phyloP scores from a whole-genome alignment of 2,329 filamentous ascomycete species.

The Microdochium paspali region DNA sequence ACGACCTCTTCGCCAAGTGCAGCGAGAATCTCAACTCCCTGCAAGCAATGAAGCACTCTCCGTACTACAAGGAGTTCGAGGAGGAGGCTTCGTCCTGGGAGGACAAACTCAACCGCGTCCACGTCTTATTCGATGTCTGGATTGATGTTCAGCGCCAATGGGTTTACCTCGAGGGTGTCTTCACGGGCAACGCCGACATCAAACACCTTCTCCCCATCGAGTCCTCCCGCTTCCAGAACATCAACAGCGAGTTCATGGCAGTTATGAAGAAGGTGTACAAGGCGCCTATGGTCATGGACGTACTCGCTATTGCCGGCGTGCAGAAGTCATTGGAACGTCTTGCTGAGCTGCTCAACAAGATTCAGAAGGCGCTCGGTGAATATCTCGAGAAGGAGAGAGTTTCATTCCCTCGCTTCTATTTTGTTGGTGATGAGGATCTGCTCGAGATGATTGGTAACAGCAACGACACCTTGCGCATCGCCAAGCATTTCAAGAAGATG shows the following conservation, averaged over 20 bases:
- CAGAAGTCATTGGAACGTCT: slow-evolving; percentile 93
- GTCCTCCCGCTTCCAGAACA: slow-evolving; percentile 95
- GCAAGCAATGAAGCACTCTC: slow-evolving; percentile 97
- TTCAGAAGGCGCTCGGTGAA: slow-evolving; percentile 96
- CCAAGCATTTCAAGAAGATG: slow-evolving; percentile 99
- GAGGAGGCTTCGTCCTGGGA: slow-evolving; percentile 96
- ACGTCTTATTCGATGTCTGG: slow-evolving; percentile 98
- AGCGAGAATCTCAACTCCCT: slow-evolving; percentile 96
- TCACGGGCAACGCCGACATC: slow-evolving; percentile 97
- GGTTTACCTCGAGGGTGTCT: slow-evolving; percentile 98
- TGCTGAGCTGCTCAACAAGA: slow-evolving; percentile 96
- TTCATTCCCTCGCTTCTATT: slow-evolving; percentile 98
- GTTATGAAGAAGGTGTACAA: slow-evolving; percentile 99
- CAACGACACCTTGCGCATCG: slow-evolving; percentile 90
- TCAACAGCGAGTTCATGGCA: slow-evolving; percentile 97
- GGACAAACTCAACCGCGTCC: slow-evolving; percentile 93
- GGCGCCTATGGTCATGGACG: slow-evolving; percentile 89
- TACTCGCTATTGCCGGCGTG: slow-evolving; percentile 89
- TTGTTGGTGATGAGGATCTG: slow-evolving; percentile 96
- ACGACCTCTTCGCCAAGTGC: slow-evolving; percentile 96
- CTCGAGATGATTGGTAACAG: slow-evolving; percentile 99
- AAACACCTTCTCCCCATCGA: slow-evolving; percentile 96
- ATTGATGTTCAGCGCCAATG: slow-evolving; percentile 99
- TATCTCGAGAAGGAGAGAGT: slow-evolving; percentile 97
- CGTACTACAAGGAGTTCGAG: slow-evolving; percentile 99